Evolutionary conservation across 1,284 basidiomycete genomes (phyloP).

Genomic region (Inonotus hispidus): DNA sequence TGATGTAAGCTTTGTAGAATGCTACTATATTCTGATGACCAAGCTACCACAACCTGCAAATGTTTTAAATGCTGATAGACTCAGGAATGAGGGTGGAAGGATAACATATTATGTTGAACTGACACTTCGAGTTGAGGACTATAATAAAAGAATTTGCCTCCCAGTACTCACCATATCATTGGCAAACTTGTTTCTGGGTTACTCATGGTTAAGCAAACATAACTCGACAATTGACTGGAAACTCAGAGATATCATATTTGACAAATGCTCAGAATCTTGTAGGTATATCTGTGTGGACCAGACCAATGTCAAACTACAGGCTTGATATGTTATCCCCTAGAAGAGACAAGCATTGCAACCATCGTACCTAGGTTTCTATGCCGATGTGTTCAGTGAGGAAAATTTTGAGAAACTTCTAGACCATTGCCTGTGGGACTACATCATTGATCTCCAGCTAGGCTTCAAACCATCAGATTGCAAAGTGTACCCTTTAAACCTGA

Average conservation of each 20-base stretch:
- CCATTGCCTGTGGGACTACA: background rate
- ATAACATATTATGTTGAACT: background rate
- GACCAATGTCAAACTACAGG: too few relatives aligned
- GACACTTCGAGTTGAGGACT: background rate
- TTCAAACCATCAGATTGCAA: background rate
- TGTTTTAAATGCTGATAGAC: background rate
- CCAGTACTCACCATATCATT: background rate
- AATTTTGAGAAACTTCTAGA: background rate
- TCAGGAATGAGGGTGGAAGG: background rate
- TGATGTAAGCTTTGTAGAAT: background rate
- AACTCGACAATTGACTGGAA: conserved; percentile 1
- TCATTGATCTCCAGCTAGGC: background rate
- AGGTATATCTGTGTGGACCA: background rate
- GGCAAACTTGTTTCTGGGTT: background rate
- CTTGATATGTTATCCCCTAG: background rate
- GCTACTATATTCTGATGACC: background rate
- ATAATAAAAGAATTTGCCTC: background rate
- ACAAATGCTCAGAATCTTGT: background rate
- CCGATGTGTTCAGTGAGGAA: background rate
- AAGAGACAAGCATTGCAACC: background rate
- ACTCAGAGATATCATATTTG: background rate
- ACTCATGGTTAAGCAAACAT: background rate
- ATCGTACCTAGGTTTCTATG: background rate
- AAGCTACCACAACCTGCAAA: too few relatives aligned
- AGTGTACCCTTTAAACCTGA: background rate